phyloP scores from a whole-genome alignment of 2,329 filamentous ascomycete genomes.

The Ophiosphaerella herpotricha region DNA sequence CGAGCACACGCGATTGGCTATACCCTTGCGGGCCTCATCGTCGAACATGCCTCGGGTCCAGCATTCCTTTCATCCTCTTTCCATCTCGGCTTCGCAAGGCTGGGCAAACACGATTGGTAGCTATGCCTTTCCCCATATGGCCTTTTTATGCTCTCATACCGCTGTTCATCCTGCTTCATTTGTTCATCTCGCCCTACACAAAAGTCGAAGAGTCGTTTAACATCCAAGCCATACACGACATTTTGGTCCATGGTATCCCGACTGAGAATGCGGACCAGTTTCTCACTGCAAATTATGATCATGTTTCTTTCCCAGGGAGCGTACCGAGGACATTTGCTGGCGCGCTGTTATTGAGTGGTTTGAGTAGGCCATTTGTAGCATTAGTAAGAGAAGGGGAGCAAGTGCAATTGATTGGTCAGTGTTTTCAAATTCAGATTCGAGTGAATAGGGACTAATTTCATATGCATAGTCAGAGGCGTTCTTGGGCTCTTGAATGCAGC shows the following conservation, averaged over 20 bases:
- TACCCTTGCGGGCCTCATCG: background rate
- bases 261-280: constrained; percentile 57
- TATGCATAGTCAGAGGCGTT: constrained; percentile 66
- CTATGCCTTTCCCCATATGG: constrained; percentile 31
- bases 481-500: constrained; percentile 77
- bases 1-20: constrained; percentile 31
- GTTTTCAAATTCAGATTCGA: too few species aligned
- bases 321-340: constrained; percentile 92
- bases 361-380: constrained; percentile 69
- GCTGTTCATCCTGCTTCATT: constrained; percentile 61
- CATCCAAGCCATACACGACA: constrained; percentile 90
- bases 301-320: constrained; percentile 85
- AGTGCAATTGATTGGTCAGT: constrained; percentile 61
- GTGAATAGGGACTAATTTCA: background rate
- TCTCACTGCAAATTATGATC: constrained; percentile 75
- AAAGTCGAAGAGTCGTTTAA: constrained; percentile 99
- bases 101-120: background rate
- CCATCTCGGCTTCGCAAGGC: constrained; percentile 1
- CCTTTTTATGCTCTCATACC: constrained; percentile 40
- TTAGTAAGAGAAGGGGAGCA: constrained; percentile 61
- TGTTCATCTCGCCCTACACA: constrained; percentile 80
- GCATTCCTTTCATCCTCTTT: constrained; percentile 1
- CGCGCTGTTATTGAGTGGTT: constrained; percentile 72
- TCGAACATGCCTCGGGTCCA: background rate
- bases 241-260: constrained; percentile 79